phyloP scores from a whole-genome alignment of 148 eudicot genomes.

The Rheum nobile region DNA sequence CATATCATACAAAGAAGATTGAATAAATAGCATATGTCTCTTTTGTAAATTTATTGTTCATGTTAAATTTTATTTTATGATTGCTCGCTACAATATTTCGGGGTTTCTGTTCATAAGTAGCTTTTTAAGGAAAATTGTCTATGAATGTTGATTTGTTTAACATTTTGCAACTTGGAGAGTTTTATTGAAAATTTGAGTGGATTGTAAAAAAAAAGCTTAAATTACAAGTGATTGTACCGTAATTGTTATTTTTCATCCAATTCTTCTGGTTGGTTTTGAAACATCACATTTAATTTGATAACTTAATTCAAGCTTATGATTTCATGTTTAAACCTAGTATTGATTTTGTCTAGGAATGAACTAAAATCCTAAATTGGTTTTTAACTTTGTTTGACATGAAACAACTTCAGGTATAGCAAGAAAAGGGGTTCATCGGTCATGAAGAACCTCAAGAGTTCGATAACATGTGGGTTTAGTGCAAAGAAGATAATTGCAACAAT shows the following conservation, averaged over 20 bases:
- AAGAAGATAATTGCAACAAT: constrained; percentile 28
- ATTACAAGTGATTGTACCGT: not conserved
- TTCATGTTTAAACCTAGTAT: not conserved
- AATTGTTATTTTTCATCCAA: no score
- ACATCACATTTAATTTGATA: not conserved
- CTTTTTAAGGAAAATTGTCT: not conserved
- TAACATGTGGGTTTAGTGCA: constrained; percentile 25
- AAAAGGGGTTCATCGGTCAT: constrained; percentile 46
- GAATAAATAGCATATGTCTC: not conserved
- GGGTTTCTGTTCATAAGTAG: not conserved
- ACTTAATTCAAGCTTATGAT: not conserved
- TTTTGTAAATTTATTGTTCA: not conserved
- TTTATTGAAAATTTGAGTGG: not conserved
- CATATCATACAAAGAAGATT: not conserved
- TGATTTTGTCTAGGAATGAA: not conserved
- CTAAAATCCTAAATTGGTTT: no score
- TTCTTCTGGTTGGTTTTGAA: no score
- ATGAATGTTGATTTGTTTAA: not conserved
- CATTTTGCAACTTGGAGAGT: not conserved
- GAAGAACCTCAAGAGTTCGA: constrained; percentile 55
- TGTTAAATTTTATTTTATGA: not conserved
- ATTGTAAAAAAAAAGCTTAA: not conserved
- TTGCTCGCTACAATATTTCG: not conserved
- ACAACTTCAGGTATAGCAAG: constrained; percentile 30
- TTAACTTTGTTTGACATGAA: not conserved